Conservation (phyloP, 495 filamentous ascomycete species). For the Hypoxylon fragiforme region DNA sequence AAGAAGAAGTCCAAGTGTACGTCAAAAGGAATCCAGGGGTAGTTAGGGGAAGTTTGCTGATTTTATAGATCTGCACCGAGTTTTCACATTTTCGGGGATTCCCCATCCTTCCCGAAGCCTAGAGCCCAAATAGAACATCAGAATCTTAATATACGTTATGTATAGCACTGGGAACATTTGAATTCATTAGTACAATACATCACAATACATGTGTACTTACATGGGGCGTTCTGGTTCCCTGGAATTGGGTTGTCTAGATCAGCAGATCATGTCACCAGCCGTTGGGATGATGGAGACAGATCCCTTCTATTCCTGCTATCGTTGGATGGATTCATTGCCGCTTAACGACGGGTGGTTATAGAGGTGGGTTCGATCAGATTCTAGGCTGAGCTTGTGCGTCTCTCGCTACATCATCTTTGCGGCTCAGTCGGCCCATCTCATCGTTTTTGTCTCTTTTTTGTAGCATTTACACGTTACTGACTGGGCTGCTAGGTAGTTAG, state of each 20-base stretch:
- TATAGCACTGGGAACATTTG: too few species aligned
- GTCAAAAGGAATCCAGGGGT: slow-evolving; percentile 5
- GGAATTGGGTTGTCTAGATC: slow-evolving; percentile 25
- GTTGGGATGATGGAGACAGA: slow-evolving; percentile 13
- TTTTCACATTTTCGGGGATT: slow-evolving; percentile 1
- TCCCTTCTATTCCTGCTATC: slow-evolving; percentile 8
- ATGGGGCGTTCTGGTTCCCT: slow-evolving; percentile 18
- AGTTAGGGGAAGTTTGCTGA: slow-evolving; percentile 1
- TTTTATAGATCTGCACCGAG: slow-evolving; percentile 16
- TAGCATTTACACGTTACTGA: background rate
- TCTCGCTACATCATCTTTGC: slow-evolving; percentile 4
- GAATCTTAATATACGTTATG: too few species aligned
- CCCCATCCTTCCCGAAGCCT: slow-evolving; percentile 28
- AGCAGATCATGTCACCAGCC: slow-evolving; percentile 26
- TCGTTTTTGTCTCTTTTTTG: slow-evolving; percentile 17
- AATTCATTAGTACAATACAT: too few species aligned
- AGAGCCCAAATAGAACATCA: slow-evolving; percentile 16
- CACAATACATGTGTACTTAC: too few species aligned
- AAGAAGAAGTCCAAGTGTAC: background rate
- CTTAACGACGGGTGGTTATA: slow-evolving; percentile 9
- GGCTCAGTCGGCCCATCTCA: slow-evolving; percentile 13
- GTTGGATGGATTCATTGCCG: slow-evolving; percentile 14
- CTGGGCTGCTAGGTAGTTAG: too few species aligned
- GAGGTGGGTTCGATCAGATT: slow-evolving; percentile 26
- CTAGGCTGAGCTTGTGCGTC: slow-evolving; percentile 18